Percentiles rank a stretch among this genome's conserved stretches.
Evolutionary conservation across 2,329 filamentous ascomycete species (phyloP).

Genomic region (Diaporthe longicolla): DNA sequence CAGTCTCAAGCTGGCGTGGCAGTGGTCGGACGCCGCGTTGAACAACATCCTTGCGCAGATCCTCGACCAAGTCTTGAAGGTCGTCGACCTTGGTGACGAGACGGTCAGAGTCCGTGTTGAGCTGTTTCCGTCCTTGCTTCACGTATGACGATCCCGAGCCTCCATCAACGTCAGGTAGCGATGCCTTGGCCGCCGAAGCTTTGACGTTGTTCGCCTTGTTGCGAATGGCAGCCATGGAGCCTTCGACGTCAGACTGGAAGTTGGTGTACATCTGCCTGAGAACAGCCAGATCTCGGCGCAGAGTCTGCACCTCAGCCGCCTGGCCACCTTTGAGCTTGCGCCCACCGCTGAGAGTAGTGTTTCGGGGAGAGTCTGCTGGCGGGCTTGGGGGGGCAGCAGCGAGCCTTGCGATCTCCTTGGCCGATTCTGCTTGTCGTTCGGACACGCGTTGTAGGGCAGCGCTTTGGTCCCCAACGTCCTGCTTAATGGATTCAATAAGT

Average conservation of each 20-base stretch:
- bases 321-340: slow-evolving; percentile 71
- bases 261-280: slow-evolving; percentile 93
- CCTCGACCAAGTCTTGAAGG: slow-evolving; percentile 96
- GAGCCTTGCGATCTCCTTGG: slow-evolving; percentile 83
- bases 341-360: slow-evolving; percentile 49
- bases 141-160: slow-evolving; percentile 90
- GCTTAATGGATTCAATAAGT: slow-evolving; percentile 88
- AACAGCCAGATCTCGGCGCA: slow-evolving; percentile 91
- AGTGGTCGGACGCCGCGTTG: slow-evolving; percentile 90
- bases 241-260: slow-evolving; percentile 89
- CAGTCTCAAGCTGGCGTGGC: slow-evolving; percentile 88
- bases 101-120: slow-evolving; percentile 89
- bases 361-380: slow-evolving; percentile 62
- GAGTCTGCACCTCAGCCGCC: slow-evolving; percentile 81
- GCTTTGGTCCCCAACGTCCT: slow-evolving; percentile 86
- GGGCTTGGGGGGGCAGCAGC: slow-evolving; percentile 62
- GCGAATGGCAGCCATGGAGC: slow-evolving; percentile 87
- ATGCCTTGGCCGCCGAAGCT: slow-evolving; percentile 77
- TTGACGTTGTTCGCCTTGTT: slow-evolving; percentile 88
- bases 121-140: slow-evolving; percentile 85
- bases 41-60: slow-evolving; percentile 97
- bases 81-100: slow-evolving; percentile 95
- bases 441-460: slow-evolving; percentile 87
- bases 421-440: slow-evolving; percentile 89
- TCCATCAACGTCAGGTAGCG: slow-evolving; percentile 79